Conservation (phyloP, 1,284 basidiomycete species). For the Sporisorium scitamineum region DNA sequence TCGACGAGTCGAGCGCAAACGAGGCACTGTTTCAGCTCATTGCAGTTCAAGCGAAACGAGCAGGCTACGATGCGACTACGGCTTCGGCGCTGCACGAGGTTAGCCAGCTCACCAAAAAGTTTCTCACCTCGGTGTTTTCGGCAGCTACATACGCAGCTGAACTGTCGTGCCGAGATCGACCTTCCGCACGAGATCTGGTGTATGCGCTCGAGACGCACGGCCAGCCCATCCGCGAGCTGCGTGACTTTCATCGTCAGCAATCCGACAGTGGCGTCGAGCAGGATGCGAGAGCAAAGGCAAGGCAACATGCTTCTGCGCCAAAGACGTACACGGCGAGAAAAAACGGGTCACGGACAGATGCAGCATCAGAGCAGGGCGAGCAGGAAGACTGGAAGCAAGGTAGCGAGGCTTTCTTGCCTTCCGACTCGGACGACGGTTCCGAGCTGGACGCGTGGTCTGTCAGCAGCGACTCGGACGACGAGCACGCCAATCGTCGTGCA, state of each 20-base stretch:
- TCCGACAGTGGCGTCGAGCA: slow-evolving; percentile 2
- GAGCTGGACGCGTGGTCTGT: slow-evolving; percentile 45
- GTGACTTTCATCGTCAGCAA: slow-evolving; percentile 34
- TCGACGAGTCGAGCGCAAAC: slow-evolving; percentile 29
- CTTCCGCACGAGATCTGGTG: slow-evolving; percentile 47
- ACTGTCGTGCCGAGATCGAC: slow-evolving; percentile 27
- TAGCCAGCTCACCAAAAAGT: slow-evolving; percentile 39
- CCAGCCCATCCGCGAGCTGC: slow-evolving; percentile 41
- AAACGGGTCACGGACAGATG: slow-evolving; percentile 3
- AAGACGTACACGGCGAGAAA: slow-evolving; percentile 8
- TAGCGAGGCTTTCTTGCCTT: slow-evolving; percentile 40
- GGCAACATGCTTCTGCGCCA: slow-evolving; percentile 11
- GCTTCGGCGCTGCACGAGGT: slow-evolving; percentile 44
- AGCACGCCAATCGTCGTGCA: slow-evolving; percentile 29
- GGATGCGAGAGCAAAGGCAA: slow-evolving; percentile 15
- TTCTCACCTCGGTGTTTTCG: slow-evolving; percentile 40
- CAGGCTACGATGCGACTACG: slow-evolving; percentile 43
- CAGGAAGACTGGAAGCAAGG: slow-evolving; percentile 23
- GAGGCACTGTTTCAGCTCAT: slow-evolving; percentile 37
- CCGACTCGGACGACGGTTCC: slow-evolving; percentile 49
- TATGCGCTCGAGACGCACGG: slow-evolving; percentile 54
- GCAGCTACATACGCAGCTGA: slow-evolving; percentile 46
- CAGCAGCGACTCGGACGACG: slow-evolving; percentile 40
- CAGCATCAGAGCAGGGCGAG: background rate
- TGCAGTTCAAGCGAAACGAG: slow-evolving; percentile 32